Percentiles rank a stretch among this genome's conserved stretches.
These are phyloP conservation scores for Leptographium lundbergii DNA, from an alignment of 2,329 filamentous ascomycete genomes.

Conservation along the genomic window DNA sequence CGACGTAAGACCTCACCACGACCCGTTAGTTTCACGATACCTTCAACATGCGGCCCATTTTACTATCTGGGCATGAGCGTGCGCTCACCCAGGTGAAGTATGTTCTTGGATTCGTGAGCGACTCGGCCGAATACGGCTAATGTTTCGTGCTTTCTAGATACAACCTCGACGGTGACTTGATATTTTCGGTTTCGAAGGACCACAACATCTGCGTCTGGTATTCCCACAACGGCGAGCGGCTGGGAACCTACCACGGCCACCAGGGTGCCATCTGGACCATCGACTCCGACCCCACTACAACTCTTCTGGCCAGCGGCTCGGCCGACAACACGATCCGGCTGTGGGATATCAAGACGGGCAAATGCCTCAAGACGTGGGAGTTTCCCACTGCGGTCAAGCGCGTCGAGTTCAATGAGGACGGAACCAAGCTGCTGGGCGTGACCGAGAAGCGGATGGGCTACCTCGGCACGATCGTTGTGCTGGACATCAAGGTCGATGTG, in stretches of 20 bases:
- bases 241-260: constrained; percentile 94
- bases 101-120: not conserved
- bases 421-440: constrained; percentile 77
- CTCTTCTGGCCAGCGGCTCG: constrained; percentile 85
- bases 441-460: constrained; percentile 98
- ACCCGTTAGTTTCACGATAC: not conserved
- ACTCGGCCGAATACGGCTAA: not conserved
- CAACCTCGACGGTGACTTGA: constrained; percentile 79
- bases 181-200: constrained; percentile 17
- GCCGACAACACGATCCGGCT: constrained; percentile 97
- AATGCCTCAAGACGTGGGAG: constrained; percentile 93
- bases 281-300: constrained; percentile 85
- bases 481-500: constrained; percentile 76
- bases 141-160: constrained; percentile 38
- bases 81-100: constrained; percentile 73
- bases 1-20: not conserved
- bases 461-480: constrained; percentile 83
- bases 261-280: constrained; percentile 98
- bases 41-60: constrained; percentile 80
- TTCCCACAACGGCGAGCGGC: constrained; percentile 92
- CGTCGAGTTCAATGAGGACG: constrained; percentile 94
- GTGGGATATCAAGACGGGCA: constrained; percentile 91
- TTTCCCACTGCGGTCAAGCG: constrained; percentile 95
- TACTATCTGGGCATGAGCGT: constrained; percentile 93
- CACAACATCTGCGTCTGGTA: constrained; percentile 87